phyloP scores from a whole-genome alignment of 1,284 basidiomycete genomes.

The Puccinia coronata region DNA sequence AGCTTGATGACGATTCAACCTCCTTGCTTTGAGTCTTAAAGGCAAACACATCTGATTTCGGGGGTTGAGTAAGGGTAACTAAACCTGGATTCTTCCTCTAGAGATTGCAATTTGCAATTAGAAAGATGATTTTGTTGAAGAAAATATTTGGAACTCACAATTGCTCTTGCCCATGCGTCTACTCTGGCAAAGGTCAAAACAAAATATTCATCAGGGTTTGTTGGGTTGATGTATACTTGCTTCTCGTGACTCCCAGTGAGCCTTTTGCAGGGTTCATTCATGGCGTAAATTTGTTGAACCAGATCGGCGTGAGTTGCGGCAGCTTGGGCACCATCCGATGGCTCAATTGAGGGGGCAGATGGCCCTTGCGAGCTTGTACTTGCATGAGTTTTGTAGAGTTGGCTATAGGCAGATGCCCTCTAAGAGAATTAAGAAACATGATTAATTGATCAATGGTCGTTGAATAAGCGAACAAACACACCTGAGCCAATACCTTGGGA shows the following conservation, averaged over 20 bases:
- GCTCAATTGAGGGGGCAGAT: not conserved
- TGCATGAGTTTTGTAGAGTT: no score
- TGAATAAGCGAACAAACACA: not conserved
- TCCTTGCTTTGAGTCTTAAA: no score
- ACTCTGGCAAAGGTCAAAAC: not conserved
- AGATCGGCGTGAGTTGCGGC: not conserved
- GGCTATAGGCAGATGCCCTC: no score
- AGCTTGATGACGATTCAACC: no score
- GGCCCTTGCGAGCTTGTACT: no score
- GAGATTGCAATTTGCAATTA: not conserved
- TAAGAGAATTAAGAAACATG: no score
- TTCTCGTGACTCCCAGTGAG: not conserved
- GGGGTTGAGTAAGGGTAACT: no score
- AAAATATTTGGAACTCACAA: conserved; percentile 1
- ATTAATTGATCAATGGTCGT: no score
- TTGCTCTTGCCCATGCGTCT: conserved; percentile 3
- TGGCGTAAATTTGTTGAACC: not conserved
- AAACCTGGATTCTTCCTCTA: not conserved
- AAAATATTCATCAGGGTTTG: conserved; percentile 7
- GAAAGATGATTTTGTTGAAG: not conserved
- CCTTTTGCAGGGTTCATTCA: not conserved
- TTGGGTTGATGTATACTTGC: not conserved
- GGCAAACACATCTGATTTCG: no score
- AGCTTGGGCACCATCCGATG: not conserved
- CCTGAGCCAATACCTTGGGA: not conserved